Base-by-base conservation (phyloP, 2,329 filamentous ascomycete species). In the Plectosphaerella plurivora region DNA sequence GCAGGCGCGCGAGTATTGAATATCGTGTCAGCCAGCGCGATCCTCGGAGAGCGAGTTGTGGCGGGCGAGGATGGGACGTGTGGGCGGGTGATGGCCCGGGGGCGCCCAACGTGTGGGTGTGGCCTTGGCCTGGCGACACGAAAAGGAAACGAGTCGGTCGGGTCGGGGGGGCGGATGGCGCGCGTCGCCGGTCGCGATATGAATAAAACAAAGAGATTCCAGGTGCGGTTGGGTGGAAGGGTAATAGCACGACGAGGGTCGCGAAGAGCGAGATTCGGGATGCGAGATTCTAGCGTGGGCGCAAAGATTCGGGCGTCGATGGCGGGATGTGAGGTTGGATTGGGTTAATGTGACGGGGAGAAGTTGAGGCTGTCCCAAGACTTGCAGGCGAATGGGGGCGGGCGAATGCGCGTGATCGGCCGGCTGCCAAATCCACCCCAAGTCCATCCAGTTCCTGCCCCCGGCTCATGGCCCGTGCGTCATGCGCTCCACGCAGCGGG, bases 321-420 rank as follows among this genome's bases (percentile, higher is more conserved):
- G 11, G 44, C n/a, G 44, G 42, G 18, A 22, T 20, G 42, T 20
- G 42, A 22, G n/a, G 42, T 18, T 18, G 22, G 44, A 46, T 20
- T n/a, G 18, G 18, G 37, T 41, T 41, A 20, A 41, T 33, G 44
- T 46, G 44, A 46, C 44, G 20, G 22, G 37, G 48, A 50, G 35
- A 50, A 50, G 48, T 44, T 50, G 48, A 50, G 37, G 48, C 48
- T 50, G 48, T 37, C 48, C 28, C 39, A 44, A 37, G 37, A 39
- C 41, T 44, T 49, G 47, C 47, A 49, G 35, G 14, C 36, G 37
- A 39, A 18, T 35, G 20, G 48, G 37, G 37, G 33, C 44, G 48
- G 48, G 48, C 37, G 48, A 41, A 50, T 50, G 48, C 48, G 48
- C 39, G 48, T 45, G 48, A 50, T 44, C 39, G 48, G 48, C 36